Evolutionary conservation across 2,329 filamentous ascomycete genomes (phyloP), one percentile per base, ranked within the genome.

Genomic region (Teratosphaeria pseudoeucalypti): DNA sequence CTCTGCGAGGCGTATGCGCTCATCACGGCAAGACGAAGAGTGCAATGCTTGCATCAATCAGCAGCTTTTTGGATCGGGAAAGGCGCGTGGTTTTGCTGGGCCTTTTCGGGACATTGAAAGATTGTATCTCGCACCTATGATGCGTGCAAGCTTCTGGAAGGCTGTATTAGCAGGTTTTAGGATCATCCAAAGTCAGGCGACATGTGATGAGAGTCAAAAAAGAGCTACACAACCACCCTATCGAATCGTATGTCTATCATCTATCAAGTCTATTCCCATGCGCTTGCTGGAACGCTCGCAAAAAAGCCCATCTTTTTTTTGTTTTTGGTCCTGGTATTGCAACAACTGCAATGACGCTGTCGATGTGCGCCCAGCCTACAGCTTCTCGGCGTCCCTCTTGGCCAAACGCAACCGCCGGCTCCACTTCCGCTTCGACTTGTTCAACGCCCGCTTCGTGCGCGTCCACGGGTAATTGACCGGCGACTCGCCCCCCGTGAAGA

Each of bases 401-500:
- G 39, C 58, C 39, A 65, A 37, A 34, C 57, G 58, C 11, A 65
- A n/a, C 52, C 64, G 64, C 59, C 60, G 63, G 54, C 56, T 58
- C 67, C 66, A 68, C 62, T 67, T 68, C 56, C 60, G 61, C 55
- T 64, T 66, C 5, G 63, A 63, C 52, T 68, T 68, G 37, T 58
- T 62, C n/a, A 56, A 62, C 47, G 65, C 65, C 34, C 67, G 59
- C 58, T 67, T 66, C 49, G 67, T 68, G 11, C 67, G 62, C 19
- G 63, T 62, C 16, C 77, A 64, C 26, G 67, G 77, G 65, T 81
- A 81, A 63, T 81, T 81, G 19, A 81, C 74, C 0, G 79, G 79
- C 52, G 74, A 77, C 65, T 81, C 79, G 0, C 78, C 78, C 6
- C 68, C 68, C 0, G 76, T 77, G 64, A 81, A 81, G 58, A 81